Evolutionary conservation across 1,284 basidiomycete species (phyloP).

Genomic region (Cryptococcus sp.): DNA sequence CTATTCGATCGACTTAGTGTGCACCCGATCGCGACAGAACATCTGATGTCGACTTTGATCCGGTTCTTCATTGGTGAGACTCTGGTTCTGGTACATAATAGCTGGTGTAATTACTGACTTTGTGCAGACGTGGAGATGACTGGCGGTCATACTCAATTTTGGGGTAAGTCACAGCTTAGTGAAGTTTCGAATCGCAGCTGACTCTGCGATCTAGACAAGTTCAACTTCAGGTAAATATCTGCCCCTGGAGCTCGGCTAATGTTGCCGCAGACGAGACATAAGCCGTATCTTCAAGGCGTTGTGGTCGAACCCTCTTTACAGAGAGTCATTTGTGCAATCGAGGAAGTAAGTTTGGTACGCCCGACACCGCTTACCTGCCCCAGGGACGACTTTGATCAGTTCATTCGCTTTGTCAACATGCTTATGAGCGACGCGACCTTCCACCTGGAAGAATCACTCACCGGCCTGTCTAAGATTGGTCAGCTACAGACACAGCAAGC

Average conservation of each 20-base stretch:
- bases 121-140: constrained; percentile 89
- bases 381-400: constrained; percentile 83
- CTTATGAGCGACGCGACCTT: constrained; percentile 99
- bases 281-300: constrained; percentile 80
- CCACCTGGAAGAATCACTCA: constrained; percentile 93
- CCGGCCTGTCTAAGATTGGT: constrained; percentile 84
- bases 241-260: not conserved
- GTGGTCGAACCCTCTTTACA: constrained; percentile 85
- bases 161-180: constrained; percentile 62
- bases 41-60: constrained; percentile 89
- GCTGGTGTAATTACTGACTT: not conserved
- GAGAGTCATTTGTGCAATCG: constrained; percentile 76
- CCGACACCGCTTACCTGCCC: constrained; percentile 2
- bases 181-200: not conserved
- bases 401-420: constrained; percentile 93
- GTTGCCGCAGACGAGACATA: constrained; percentile 68
- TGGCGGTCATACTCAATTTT: constrained; percentile 96
- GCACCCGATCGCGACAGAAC: constrained; percentile 79
- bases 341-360: constrained; percentile 63
- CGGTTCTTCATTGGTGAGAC: constrained; percentile 88
- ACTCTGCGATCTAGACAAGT: constrained; percentile 38
- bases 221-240: constrained; percentile 37
- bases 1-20: constrained; percentile 80
- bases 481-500: constrained; percentile 83
- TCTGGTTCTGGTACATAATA: not conserved